Evolutionary conservation across 2,329 filamentous ascomycete genomes (phyloP), one percentile per base, ranked within the genome.

Genomic region (Diaporthe sp.): DNA sequence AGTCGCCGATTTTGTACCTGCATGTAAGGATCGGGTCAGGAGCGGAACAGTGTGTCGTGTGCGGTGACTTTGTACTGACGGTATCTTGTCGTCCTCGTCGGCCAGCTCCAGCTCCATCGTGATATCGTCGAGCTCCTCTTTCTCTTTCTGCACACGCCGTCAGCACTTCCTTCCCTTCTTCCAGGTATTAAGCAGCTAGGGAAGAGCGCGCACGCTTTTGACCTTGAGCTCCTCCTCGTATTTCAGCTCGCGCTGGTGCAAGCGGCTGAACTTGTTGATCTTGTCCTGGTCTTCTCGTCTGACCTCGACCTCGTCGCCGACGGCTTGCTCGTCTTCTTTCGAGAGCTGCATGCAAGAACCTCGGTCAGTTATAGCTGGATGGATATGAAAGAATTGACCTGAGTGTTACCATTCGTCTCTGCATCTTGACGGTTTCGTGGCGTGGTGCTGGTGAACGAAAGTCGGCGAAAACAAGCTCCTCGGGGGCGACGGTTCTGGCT

Each of bases 201-300:
- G 10, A 1, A 3, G 1, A 10, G 5, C n/a, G 84, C 91, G 77
- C 84, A 96, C 96, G 84, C 92, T 92, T 84, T 98, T 98, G 8
- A 86, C 84, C 82, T 94, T 93, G 78, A 98, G 86, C 80, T 97
- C 92, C 65, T 97, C 95, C 82, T 97, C 93, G 4, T 98, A 84
- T 4, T 89, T 85, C 46, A 94, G 89, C 83, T 98, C 94, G 71
- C 94, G 93, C 83, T 97, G 95, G 84, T 99, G 97, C 78, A 99
- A 88, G 60, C 95, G 93, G 85, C 96, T 98, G 89, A 99, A 99
- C 79, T 92, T 93, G 87, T 99, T 99, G 91, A 99, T 99, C 87
- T 97, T 98, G 87, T 98, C 96, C 85, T 99, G 97, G 84, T 99
- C 97, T 84, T 98, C 96, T 82, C 96, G 94, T 76, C 97, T 94